Evolutionary conservation across 805 yeast species (phyloP).

Genomic region (Sugiyamaella boreocaroliniensis): DNA sequence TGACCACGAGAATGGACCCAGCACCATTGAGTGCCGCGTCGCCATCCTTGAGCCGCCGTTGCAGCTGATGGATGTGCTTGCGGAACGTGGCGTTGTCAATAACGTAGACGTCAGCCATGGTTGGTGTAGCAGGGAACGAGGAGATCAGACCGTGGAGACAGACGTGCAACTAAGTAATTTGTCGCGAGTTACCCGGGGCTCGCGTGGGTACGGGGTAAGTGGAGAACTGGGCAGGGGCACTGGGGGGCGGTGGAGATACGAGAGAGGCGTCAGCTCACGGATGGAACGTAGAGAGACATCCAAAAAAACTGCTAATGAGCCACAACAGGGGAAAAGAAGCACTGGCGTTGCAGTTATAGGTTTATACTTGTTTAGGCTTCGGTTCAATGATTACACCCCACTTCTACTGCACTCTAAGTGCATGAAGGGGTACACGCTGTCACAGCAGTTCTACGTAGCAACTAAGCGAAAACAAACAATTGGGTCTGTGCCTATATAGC

Average conservation of each 20-base stretch:
- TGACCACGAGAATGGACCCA: constrained; percentile 53
- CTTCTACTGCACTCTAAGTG: background rate
- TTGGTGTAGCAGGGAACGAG: background rate
- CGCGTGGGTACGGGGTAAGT: background rate
- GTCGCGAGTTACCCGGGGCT: background rate
- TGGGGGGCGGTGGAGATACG: background rate
- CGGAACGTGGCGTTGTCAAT: constrained; percentile 29
- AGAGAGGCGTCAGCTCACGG: too few relatives aligned
- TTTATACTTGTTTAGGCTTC: too few relatives aligned
- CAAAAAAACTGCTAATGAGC: too few relatives aligned
- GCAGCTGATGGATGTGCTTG: constrained; percentile 28
- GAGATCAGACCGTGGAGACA: background rate
- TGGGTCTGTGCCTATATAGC: too few relatives aligned
- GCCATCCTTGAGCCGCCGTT: constrained; percentile 16
- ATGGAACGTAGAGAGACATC: too few relatives aligned
- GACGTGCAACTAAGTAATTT: background rate
- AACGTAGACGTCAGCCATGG: constrained; percentile 9
- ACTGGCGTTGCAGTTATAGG: too few relatives aligned
- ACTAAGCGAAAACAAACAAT: too few relatives aligned
- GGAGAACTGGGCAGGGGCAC: background rate
- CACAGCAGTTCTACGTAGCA: too few relatives aligned
- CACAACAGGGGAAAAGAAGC: too few relatives aligned
- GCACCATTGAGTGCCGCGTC: constrained; percentile 37
- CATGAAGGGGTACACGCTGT: background rate
- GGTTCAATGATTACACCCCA: too few relatives aligned